A percentile compares a stretch with the other conserved stretches of the same genome.
Evolutionary conservation across 2,329 filamentous ascomycete genomes (phyloP).

Genomic region (Neophaeococcomyces mojaviensis): DNA sequence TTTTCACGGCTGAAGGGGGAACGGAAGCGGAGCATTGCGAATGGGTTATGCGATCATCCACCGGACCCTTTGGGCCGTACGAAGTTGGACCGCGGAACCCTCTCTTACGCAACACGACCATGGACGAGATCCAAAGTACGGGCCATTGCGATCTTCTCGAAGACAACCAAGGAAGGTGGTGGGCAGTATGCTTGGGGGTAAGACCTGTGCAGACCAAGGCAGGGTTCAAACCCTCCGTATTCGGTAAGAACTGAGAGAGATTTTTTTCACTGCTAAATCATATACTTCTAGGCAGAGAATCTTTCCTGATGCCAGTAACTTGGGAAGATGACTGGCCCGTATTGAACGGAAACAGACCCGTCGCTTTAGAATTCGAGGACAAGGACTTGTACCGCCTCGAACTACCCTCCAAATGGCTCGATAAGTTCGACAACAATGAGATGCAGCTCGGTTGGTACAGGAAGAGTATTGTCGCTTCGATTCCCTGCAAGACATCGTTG

Average conservation of each 20-base stretch:
- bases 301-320: slow-evolving; percentile 25
- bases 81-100: slow-evolving; percentile 39
- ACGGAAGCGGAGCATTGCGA: slow-evolving; percentile 40
- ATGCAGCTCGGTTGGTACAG: slow-evolving; percentile 32
- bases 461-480: slow-evolving; percentile 26
- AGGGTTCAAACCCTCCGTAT: slow-evolving; percentile 35
- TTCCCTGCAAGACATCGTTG: too few relatives aligned
- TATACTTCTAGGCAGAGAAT: slow-evolving; percentile 30
- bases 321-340: slow-evolving; percentile 26
- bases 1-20: slow-evolving; percentile 49
- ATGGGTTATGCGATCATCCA: slow-evolving; percentile 41
- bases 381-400: background rate
- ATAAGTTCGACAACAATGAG: slow-evolving; percentile 27
- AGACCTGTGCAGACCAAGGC: slow-evolving; percentile 12
- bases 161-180: slow-evolving; percentile 20
- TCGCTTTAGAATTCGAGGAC: background rate
- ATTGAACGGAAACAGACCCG: slow-evolving; percentile 12
- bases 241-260: slow-evolving; percentile 31
- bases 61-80: slow-evolving; percentile 42
- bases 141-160: slow-evolving; percentile 23
- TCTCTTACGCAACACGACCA: slow-evolving; percentile 36
- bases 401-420: slow-evolving; percentile 26
- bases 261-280: background rate
- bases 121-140: slow-evolving; percentile 22
- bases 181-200: slow-evolving; percentile 20